Base-by-base conservation (phyloP, 2,329 filamentous ascomycete species). In the Incumbomyces lentus region DNA sequence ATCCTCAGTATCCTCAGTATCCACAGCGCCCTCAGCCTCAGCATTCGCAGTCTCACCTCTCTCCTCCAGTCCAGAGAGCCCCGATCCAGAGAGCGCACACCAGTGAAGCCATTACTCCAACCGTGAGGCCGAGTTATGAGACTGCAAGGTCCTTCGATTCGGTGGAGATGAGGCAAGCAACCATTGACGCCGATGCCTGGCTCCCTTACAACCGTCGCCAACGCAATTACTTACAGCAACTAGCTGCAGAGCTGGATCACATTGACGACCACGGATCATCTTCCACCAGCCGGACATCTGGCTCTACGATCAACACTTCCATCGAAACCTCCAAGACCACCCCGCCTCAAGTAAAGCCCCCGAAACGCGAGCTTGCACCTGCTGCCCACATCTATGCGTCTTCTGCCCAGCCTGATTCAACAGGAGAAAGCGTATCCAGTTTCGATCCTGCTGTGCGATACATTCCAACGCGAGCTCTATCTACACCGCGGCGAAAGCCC, bases 131-230 rank as follows among this genome's bases (percentile, higher is more conserved):
- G 13, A 40, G 38, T 40, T 30, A 22, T 26, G 38, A 40, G 10
- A 40, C 38, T 8, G 12, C 18, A 13, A 26, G 38, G 14, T 26
- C 18, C 17, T 10, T 14, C 13, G 38, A 26, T 26, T 26, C 38
- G 22, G 13, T 17, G 13, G 13, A 36, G 10, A 11, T 31, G 10
- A 26, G 30, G 14, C 31, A 35, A 35, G 41, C 41, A 19, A 32
- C 17, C 14, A 32, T 44, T 14, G 41, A 35, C 13, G 35, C 41
- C n/a, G 41, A 44, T 44, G n/a, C 41, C 5, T 44, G 41, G 41
- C 41, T 44, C 16, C 41, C 41, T 11, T 44, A 44, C 32, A 11
- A 35, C 14, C 41, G 41, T 14, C 32, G 30, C 16, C n/a, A 26
- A 11, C 40, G 26, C 13, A 19, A 2, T 14, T 16, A 44, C 19